Evolutionary conservation across 1,139 yeast species (phyloP), one percentile per base, ranked within the genome.

Genomic region (Zhuliangozyma blackwelliae): DNA sequence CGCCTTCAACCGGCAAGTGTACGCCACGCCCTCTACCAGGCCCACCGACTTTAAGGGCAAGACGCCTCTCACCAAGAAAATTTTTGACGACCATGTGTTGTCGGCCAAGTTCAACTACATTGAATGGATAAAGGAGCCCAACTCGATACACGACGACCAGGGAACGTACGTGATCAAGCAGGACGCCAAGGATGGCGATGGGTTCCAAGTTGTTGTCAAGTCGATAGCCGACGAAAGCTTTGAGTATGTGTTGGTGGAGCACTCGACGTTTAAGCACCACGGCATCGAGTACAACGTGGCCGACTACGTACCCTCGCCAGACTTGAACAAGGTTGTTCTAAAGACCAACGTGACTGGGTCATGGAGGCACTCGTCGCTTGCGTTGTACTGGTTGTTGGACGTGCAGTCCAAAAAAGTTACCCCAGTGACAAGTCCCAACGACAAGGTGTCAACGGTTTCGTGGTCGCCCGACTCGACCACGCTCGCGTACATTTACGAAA

Each of bases 361-460:
- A 48, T 90, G 86, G 78, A 72, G 98, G 46, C 92, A 89, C 54
- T 90, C 97, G 2, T 64, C 80, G 1, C 65, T 65, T 36, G 83
- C 85, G 0, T 49, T 65, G 27, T 88, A 78, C 57, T 90, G 94
- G 88, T 38, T 69, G 6, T 57, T 61, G 37, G 57, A 66, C 38
- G 57, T 69, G 22, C 47, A 48, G 1, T 38, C 41, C 3, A 52
- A 54, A 23, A 27, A 47, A 6, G 50, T 68, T 6, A 51, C 43
- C 23, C 72, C 74, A 1, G 43, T 63, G 12, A 56, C 36, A 27
- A 40, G 46, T 32, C 37, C 44, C 2, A 29, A 44, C 1, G 51
- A 50, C 28, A 61, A 63, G 35, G 41, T 76, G 7, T 69, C 74
- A 20, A 77, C 80, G 41, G 90, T 86, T 0, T 63, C 71, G 23